Evolutionary conservation across 768 basidiomycete species (phyloP), one percentile per base, ranked within the genome.

Genomic region (Termitomyces sp.): DNA sequence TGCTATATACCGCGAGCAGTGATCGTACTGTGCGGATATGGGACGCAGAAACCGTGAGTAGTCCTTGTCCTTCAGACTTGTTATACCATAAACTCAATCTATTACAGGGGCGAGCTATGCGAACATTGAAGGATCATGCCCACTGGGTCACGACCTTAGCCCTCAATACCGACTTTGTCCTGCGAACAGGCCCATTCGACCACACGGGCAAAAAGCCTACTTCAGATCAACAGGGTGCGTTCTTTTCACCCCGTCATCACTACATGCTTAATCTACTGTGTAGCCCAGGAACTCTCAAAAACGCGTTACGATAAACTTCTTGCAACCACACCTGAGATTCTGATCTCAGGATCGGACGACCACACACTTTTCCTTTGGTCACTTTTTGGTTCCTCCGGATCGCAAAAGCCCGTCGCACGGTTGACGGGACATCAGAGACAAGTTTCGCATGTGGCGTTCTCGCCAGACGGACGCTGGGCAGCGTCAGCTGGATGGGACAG

Each of bases 121-220:
- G 95, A 65, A 86, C 87, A 0, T 75, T 98, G 28, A 94, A 92
- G 70, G 94, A 98, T 61, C 96, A 99, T 65, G 97, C 94, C 0
- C 97, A 99, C 67, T 98, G 95, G 96, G 97, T 99, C 8, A 99
- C 95, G 20, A 98, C 95, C 0, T 83, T 99, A 45, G 87, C 97
- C 4, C 79, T 98, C 55, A 96, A 94, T 71, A 95, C 95, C 10
- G 96, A 99, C 69, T 97, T 95, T 66, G 85, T 96, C 28, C 47
- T 56, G 12, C 87, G 95, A 24, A 98, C 96, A 0, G 96, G 96
- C 0, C 94, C 96, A 0, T 98, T 90, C 65, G 94, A 98, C 69
- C 92, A 97, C 64, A 89, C 80, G 1, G 84, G 82, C 45, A 94
- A 90, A 72, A 80, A 79, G 55, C 90, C 94, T 0, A 73, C 80